Percentiles rank a stretch among this genome's conserved stretches.
phyloP scores from a whole-genome alignment of 192 early-diverging fungal species.

The Backusella westeae region DNA sequence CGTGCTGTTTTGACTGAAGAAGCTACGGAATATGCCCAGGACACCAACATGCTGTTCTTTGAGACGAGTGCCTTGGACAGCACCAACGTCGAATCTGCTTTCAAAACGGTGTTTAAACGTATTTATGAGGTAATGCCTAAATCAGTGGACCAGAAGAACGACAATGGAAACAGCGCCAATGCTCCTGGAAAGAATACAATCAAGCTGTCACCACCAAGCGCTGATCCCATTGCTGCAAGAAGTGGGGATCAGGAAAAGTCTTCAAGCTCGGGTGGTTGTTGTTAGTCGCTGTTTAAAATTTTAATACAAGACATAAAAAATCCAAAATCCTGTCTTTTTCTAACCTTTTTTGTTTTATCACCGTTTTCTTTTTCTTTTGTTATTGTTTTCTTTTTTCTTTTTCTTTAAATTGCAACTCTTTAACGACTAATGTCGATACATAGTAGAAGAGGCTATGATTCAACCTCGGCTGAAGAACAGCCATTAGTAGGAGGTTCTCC shows the following conservation, averaged over 20 bases:
- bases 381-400: neutral
- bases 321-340: neutral
- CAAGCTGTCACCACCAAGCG: conserved; percentile 25
- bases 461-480: neutral
- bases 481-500: neutral
- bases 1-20: conserved; percentile 78
- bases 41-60: conserved; percentile 79
- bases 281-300: conserved; percentile 14
- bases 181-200: conserved; percentile 28
- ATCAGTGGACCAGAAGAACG: conserved; percentile 18
- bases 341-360: neutral
- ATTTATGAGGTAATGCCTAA: conserved; percentile 35
- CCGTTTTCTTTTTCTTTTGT: neutral
- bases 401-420: neutral
- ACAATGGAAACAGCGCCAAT: neutral
- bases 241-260: neutral
- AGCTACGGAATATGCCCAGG: conserved; percentile 78
- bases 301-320: neutral
- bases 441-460: neutral
- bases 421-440: neutral
- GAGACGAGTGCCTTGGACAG: conserved; percentile 80
- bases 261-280: conserved; percentile 17
- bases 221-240: neutral
- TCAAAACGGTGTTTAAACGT: conserved; percentile 41
- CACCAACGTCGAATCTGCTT: conserved; percentile 86